phyloP scores from a whole-genome alignment of 2,329 filamentous ascomycete genomes.

The Atkinsonella texensis region DNA sequence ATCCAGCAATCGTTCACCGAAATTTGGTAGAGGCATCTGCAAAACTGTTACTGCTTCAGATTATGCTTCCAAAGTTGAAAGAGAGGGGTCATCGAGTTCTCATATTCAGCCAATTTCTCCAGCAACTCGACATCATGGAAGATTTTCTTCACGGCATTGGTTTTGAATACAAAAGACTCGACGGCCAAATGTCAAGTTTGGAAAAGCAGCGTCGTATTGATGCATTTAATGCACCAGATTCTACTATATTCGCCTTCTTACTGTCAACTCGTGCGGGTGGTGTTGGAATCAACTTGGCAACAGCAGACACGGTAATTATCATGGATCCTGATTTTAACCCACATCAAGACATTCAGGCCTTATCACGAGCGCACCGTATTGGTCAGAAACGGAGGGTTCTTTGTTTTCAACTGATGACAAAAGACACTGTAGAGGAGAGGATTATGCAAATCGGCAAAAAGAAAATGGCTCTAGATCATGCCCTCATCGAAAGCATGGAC shows the following conservation, averaged over 20 bases:
- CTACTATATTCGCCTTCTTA: constrained; percentile 76
- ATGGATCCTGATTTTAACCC: constrained; percentile 96
- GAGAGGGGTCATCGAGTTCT: constrained; percentile 81
- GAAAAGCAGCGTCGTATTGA: constrained; percentile 95
- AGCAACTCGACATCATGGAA: constrained; percentile 79
- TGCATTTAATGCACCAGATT: constrained; percentile 77
- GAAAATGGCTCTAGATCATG: constrained; percentile 92
- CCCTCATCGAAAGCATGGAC: constrained; percentile 86
- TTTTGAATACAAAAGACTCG: constrained; percentile 65
- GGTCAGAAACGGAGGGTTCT: constrained; percentile 93
- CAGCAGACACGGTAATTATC: constrained; percentile 95
- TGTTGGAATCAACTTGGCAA: constrained; percentile 94
- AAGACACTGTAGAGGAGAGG: constrained; percentile 81
- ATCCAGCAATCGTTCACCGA: constrained; percentile 51
- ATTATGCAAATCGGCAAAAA: constrained; percentile 92
- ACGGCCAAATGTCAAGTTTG: constrained; percentile 68
- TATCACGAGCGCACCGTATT: constrained; percentile 89
- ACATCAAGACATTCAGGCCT: constrained; percentile 91
- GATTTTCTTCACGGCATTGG: constrained; percentile 76
- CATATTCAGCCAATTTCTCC: constrained; percentile 91
- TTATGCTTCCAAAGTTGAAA: constrained; percentile 78
- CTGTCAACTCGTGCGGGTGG: constrained; percentile 90
- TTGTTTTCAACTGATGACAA: constrained; percentile 89
- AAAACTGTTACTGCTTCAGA: constrained; percentile 72
- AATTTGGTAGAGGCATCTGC: constrained; percentile 86